These are phyloP conservation scores for Geum urbanum DNA, from an alignment of 306 rosid genomes.

Conservation along the genomic window DNA sequence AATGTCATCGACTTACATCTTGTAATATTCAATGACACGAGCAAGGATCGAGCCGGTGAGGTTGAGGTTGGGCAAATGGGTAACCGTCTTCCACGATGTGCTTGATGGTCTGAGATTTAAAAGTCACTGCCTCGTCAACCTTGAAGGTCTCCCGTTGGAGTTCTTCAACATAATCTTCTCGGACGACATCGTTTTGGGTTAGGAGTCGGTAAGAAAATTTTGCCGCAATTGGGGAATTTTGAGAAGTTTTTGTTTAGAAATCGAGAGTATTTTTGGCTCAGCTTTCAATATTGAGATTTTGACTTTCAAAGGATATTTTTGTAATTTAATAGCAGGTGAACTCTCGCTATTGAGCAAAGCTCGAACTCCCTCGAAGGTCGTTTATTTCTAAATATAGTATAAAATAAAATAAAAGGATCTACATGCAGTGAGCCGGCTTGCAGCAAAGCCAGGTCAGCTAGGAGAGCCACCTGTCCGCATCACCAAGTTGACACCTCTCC, in stretches of 20 bases:
- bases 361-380: too few relatives aligned
- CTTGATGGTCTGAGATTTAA: slow-evolving; percentile 20
- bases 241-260: too few relatives aligned
- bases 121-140: slow-evolving; percentile 23
- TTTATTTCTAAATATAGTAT: too few relatives aligned
- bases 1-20: slow-evolving; percentile 22
- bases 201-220: not conserved
- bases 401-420: too few relatives aligned
- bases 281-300: too few relatives aligned
- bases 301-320: too few relatives aligned
- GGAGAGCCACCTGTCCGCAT: slow-evolving; percentile 20
- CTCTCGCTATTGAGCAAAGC: too few relatives aligned
- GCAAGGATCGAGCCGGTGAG: slow-evolving; percentile 16
- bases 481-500: slow-evolving; percentile 23
- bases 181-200: not conserved
- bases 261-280: too few relatives aligned
- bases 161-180: slow-evolving; percentile 19
- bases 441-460: slow-evolving; percentile 12
- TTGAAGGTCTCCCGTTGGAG: slow-evolving; percentile 26
- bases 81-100: slow-evolving; percentile 26
- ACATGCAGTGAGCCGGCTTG: slow-evolving; percentile 12
- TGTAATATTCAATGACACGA: slow-evolving; percentile 28
- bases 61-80: slow-evolving; percentile 7
- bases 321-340: too few relatives aligned
- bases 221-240: too few relatives aligned